A percentile compares a stretch with the other conserved stretches of the same genome.
Evolutionary conservation across 805 yeast genomes (phyloP).

Genomic region (Candida coleopterorum): DNA sequence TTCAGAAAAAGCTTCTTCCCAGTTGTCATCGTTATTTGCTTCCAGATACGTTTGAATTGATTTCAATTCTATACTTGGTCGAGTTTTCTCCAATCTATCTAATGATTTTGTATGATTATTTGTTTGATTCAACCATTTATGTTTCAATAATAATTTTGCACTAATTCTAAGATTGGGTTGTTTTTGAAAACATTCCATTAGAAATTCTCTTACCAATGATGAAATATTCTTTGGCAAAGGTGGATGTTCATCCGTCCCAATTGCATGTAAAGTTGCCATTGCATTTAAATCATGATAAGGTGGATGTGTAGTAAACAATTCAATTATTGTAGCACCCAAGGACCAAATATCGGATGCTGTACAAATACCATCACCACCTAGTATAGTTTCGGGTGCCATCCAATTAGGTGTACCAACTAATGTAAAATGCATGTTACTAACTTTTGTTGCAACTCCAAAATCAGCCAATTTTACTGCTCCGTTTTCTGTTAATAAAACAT

Average conservation of each 20-base stretch:
- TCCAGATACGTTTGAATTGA: constrained; percentile 26
- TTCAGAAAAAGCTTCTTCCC: constrained; percentile 30
- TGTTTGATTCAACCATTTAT: constrained; percentile 50
- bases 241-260: constrained; percentile 70
- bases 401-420: constrained; percentile 90
- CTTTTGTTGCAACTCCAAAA: constrained; percentile 87
- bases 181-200: constrained; percentile 65
- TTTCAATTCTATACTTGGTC: constrained; percentile 12
- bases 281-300: constrained; percentile 76
- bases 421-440: constrained; percentile 32
- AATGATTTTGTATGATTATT: neutral
- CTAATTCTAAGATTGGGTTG: constrained; percentile 56
- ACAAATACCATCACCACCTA: constrained; percentile 74
- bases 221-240: constrained; percentile 56
- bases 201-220: constrained; percentile 47
- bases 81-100: neutral
- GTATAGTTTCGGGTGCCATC: constrained; percentile 97
- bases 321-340: constrained; percentile 90
- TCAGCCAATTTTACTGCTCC: constrained; percentile 85
- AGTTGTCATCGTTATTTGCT: constrained; percentile 25
- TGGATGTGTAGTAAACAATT: constrained; percentile 79
- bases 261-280: constrained; percentile 79
- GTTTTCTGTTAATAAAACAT: constrained; percentile 61
- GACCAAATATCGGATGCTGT: constrained; percentile 92
- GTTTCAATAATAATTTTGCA: constrained; percentile 52